phyloP scores from a whole-genome alignment of 768 basidiomycete genomes.

The Ramaria sp. region DNA sequence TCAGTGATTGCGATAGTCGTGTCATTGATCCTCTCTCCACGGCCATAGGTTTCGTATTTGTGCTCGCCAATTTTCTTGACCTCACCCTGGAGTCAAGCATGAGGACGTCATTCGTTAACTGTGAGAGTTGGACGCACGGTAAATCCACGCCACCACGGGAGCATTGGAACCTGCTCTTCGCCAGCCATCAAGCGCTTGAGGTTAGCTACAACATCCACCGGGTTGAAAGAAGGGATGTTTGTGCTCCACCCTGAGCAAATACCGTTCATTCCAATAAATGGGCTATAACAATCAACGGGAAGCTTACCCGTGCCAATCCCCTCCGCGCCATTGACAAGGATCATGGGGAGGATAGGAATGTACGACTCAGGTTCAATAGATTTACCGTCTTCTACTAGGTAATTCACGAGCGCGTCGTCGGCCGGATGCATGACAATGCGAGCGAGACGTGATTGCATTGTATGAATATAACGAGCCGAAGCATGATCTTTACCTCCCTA shows the following conservation, averaged over 20 bases:
- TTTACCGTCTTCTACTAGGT: conserved; percentile 77
- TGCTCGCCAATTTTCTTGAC: conserved; percentile 74
- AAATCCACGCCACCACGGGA: conserved; percentile 97
- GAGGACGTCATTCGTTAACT: neutral
- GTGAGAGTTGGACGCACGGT: conserved; percentile 17
- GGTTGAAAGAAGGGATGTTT: conserved; percentile 84
- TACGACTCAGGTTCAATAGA: conserved; percentile 92
- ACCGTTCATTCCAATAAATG: neutral
- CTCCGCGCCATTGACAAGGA: conserved; percentile 89
- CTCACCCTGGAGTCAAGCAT: conserved; percentile 42
- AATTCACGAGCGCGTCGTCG: conserved; percentile 79
- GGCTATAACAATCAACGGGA: neutral
- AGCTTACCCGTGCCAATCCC: conserved; percentile 89
- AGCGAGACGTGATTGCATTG: conserved; percentile 62
- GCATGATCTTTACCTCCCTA: conserved; percentile 95
- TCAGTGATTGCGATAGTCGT: conserved; percentile 94
- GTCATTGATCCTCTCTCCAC: conserved; percentile 65
- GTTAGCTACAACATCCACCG: conserved; percentile 80
- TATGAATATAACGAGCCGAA: conserved; percentile 93
- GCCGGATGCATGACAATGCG: conserved; percentile 67
- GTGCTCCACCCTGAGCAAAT: conserved; percentile 80
- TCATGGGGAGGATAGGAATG: conserved; percentile 78
- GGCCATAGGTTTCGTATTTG: conserved; percentile 75
- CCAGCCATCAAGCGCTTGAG: conserved; percentile 76
- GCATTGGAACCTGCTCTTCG: conserved; percentile 77